phyloP scores from a whole-genome alignment of 2,329 filamentous ascomycete genomes.

The Ilyonectria robusta region DNA sequence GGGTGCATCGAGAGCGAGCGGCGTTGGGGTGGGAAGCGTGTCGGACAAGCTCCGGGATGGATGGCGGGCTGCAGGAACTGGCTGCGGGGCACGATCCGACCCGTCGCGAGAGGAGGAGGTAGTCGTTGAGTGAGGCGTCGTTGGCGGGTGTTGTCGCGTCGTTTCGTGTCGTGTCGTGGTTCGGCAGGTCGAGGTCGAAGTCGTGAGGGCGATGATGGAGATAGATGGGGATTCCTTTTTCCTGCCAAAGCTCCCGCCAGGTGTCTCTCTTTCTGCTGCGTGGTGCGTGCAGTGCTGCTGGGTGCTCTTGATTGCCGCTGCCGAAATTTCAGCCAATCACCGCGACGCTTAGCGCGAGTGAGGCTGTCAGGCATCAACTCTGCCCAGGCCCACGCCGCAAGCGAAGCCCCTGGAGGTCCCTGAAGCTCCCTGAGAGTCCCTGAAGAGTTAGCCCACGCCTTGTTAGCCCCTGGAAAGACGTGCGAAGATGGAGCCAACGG shows the following conservation, averaged over 20 bases:
- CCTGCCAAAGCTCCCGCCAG: slow-evolving; percentile 38
- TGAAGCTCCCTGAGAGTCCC: slow-evolving; percentile 1
- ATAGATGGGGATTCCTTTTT: slow-evolving; percentile 31
- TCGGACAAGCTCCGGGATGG: slow-evolving; percentile 41
- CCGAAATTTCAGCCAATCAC: slow-evolving; percentile 49
- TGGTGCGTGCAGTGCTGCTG: slow-evolving; percentile 34
- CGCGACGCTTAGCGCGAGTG: slow-evolving; percentile 24
- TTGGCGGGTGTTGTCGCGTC: background rate
- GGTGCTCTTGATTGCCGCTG: slow-evolving; percentile 38
- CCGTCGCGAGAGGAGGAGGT: background rate
- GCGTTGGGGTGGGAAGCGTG: slow-evolving; percentile 39
- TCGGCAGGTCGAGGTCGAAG: slow-evolving; percentile 3
- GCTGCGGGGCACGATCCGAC: slow-evolving; percentile 28
- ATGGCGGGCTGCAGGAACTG: slow-evolving; percentile 31
- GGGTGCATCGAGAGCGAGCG: slow-evolving; percentile 55
- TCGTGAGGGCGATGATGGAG: slow-evolving; percentile 7
- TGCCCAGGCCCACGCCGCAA: slow-evolving; percentile 4
- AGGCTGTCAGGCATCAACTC: slow-evolving; percentile 50
- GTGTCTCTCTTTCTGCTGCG: slow-evolving; percentile 36
- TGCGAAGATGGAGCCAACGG: slow-evolving; percentile 9
- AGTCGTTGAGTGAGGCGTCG: background rate
- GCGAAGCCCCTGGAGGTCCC: slow-evolving; percentile 20
- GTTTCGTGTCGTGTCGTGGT: slow-evolving; percentile 1
- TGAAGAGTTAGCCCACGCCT: background rate
- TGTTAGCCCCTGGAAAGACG: slow-evolving; percentile 5